A percentile compares a stretch with the other conserved stretches of the same genome.
Conservation (phyloP, 2,329 filamentous ascomycete species). For the Emergomyces africanus region DNA sequence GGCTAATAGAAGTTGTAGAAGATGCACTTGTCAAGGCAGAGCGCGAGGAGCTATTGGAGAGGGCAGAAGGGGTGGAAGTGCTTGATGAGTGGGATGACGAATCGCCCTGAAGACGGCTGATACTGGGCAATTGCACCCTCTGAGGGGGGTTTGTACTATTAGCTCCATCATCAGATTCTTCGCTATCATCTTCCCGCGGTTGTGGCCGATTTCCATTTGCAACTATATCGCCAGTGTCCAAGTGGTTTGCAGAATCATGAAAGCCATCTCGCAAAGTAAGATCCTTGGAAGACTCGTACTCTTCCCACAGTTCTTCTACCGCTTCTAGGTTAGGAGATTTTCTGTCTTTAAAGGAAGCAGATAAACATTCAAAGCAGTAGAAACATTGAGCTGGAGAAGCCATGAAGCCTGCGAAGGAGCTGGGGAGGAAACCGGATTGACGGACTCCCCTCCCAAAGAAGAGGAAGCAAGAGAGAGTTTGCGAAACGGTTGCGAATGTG, state of each 20-base stretch:
- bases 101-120: conserved; percentile 23
- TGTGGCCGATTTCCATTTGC: conserved; percentile 11
- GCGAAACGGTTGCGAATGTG: background rate
- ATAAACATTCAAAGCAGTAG: conserved; percentile 82
- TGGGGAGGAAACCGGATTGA: background rate
- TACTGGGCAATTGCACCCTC: conserved; percentile 19
- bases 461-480: background rate
- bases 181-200: conserved; percentile 13
- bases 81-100: conserved; percentile 28
- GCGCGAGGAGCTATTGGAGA: conserved; percentile 37
- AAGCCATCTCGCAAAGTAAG: conserved; percentile 11
- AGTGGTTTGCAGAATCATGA: conserved; percentile 19
- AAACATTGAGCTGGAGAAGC: conserved; percentile 76
- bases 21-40: conserved; percentile 31
- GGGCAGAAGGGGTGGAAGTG: conserved; percentile 29
- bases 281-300: conserved; percentile 32
- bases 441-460: background rate
- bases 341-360: conserved; percentile 59
- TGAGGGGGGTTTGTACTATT: conserved; percentile 11
- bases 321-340: conserved; percentile 53
- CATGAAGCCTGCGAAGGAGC: conserved; percentile 41
- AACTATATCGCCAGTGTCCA: conserved; percentile 17
- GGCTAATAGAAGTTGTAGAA: conserved; percentile 33
- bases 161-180: conserved; percentile 7
- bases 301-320: conserved; percentile 56